Conservation (phyloP, 2,329 filamentous ascomycete species). For the Penicillium aurantiogriseum region DNA sequence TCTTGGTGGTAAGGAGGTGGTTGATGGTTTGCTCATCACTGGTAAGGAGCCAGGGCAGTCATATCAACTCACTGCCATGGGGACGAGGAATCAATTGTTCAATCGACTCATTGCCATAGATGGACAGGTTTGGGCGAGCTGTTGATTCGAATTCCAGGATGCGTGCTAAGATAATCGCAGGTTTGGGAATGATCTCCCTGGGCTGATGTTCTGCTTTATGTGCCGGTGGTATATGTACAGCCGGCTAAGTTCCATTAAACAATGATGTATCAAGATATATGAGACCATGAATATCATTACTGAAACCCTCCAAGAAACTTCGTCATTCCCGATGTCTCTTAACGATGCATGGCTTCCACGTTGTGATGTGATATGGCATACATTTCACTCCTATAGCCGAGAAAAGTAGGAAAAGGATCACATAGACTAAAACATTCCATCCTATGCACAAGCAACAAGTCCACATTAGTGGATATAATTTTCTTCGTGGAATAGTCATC, state of each 20-base stretch:
- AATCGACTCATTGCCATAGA: constrained; percentile 76
- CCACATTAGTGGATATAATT: neutral
- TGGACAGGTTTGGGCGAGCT: constrained; percentile 78
- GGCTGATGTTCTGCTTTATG: neutral
- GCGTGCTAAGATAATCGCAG: constrained; percentile 24
- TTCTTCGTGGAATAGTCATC: neutral
- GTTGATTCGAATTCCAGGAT: constrained; percentile 45
- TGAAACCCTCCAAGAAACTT: neutral
- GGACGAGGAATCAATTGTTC: constrained; percentile 73
- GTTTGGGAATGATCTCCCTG: constrained; percentile 23
- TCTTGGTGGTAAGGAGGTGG: constrained; percentile 65
- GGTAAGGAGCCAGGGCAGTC: constrained; percentile 53
- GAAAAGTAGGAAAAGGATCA: neutral
- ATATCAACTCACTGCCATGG: constrained; percentile 68
- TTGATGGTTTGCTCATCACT: constrained; percentile 69
- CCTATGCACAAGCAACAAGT: neutral
- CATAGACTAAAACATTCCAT: neutral
- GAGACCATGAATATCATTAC: neutral
- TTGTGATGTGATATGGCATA: neutral
- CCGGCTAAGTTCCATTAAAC: neutral
- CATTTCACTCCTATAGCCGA: too few relatives aligned
- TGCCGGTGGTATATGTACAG: neutral
- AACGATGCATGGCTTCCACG: neutral
- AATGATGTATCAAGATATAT: neutral
- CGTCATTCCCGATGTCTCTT: neutral